These are phyloP conservation scores for Irpex sp. DNA, from an alignment of 1,284 basidiomycete genomes.

Conservation along the genomic window DNA sequence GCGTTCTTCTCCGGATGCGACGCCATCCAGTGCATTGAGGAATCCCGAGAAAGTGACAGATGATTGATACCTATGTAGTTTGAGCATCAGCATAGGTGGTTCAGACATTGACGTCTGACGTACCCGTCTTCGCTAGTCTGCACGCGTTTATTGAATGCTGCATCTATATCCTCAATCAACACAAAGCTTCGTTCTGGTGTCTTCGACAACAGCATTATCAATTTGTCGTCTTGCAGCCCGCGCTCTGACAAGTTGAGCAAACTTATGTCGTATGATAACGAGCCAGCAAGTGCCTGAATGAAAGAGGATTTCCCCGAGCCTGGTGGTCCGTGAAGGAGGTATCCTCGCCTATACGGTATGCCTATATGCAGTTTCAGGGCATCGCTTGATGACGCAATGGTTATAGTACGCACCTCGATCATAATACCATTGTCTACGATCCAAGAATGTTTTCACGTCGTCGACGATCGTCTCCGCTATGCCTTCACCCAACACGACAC, in stretches of 20 bases:
- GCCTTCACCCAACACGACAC: slow-evolving; percentile 87
- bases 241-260: slow-evolving; percentile 95
- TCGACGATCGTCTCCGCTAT: slow-evolving; percentile 76
- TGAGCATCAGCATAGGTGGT: background rate
- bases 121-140: slow-evolving; percentile 89
- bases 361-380: slow-evolving; percentile 45
- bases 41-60: slow-evolving; percentile 97
- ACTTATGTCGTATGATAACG: slow-evolving; percentile 93
- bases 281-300: slow-evolving; percentile 95
- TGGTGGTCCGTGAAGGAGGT: slow-evolving; percentile 93
- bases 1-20: slow-evolving; percentile 95
- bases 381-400: background rate
- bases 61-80: slow-evolving; percentile 72
- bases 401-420: slow-evolving; percentile 70
- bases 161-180: slow-evolving; percentile 96
- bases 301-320: slow-evolving; percentile 99
- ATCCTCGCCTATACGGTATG: slow-evolving; percentile 96
- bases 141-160: slow-evolving; percentile 92
- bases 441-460: slow-evolving; percentile 84
- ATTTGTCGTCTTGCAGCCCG: slow-evolving; percentile 94
- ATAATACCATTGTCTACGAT: slow-evolving; percentile 90
- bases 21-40: slow-evolving; percentile 95
- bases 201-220: slow-evolving; percentile 91
- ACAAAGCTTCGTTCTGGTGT: slow-evolving; percentile 92
- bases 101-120: slow-evolving; percentile 16